phyloP scores from a whole-genome alignment of 495 filamentous ascomycete genomes.

The Xylaria castorea region DNA sequence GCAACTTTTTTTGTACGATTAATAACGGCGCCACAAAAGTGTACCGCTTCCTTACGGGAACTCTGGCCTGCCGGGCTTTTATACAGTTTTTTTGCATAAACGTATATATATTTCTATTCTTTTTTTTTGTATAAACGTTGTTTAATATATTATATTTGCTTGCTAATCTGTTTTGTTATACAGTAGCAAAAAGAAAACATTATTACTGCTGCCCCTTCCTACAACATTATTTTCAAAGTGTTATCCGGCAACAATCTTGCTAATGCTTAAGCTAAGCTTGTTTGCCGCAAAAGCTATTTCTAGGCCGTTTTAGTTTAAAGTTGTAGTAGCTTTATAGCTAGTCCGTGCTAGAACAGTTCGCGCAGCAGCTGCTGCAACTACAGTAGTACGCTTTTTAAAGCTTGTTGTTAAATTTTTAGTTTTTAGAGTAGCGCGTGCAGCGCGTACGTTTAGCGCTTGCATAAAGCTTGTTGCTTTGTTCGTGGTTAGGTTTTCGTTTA shows the following conservation, averaged over 20 bases:
- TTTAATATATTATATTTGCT: too few relatives aligned
- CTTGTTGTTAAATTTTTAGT: background rate
- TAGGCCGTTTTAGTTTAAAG: background rate
- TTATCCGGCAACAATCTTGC: background rate
- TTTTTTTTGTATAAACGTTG: too few relatives aligned
- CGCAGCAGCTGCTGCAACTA: background rate
- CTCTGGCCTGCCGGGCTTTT: too few relatives aligned
- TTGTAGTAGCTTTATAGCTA: accelerated
- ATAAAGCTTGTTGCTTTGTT: background rate
- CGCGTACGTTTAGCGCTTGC: too few relatives aligned
- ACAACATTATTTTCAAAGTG: background rate
- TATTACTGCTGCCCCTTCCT: background rate
- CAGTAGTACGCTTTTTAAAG: background rate
- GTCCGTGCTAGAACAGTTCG: background rate
- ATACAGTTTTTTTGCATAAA: too few relatives aligned
- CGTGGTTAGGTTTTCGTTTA: too few relatives aligned
- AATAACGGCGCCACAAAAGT: too few relatives aligned
- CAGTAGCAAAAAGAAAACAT: background rate
- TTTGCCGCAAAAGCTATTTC: background rate
- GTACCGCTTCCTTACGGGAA: too few relatives aligned
- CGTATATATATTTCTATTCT: too few relatives aligned
- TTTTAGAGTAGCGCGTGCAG: background rate
- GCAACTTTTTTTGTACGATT: too few relatives aligned
- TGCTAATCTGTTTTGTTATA: too few relatives aligned
- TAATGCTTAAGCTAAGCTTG: background rate